phyloP scores from a whole-genome alignment of 192 early-diverging fungal genomes.

The Coemansia guatemalensis region DNA sequence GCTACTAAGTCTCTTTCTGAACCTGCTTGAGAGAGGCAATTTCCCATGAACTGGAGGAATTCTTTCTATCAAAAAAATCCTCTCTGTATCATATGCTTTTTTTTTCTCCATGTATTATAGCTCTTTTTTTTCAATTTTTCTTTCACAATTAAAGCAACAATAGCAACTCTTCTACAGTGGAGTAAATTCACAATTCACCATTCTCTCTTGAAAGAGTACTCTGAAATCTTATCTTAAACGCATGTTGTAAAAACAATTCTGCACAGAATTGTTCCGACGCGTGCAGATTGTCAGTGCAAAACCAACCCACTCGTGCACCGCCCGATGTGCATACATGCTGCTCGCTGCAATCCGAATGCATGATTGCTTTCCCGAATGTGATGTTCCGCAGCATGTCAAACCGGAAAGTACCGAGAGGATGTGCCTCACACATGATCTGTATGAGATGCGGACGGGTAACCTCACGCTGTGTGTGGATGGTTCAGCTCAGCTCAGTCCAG shows the following conservation, averaged over 20 bases:
- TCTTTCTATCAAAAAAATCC: neutral
- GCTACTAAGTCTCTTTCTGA: constrained; percentile 5
- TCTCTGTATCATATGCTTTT: constrained; percentile 2
- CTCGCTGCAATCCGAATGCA: neutral
- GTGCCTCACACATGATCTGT: neutral
- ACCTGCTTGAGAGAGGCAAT: too few relatives aligned
- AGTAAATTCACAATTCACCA: too few relatives aligned
- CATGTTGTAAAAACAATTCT: neutral
- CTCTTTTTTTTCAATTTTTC: constrained; percentile 1
- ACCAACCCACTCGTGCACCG: neutral
- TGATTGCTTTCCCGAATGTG: neutral
- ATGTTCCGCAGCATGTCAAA: neutral
- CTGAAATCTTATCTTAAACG: neutral
- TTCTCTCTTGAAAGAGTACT: neutral
- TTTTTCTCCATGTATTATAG: constrained; percentile 12
- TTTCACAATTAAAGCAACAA: neutral
- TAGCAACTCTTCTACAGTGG: neutral
- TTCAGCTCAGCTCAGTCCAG: too few relatives aligned
- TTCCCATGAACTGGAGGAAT: neutral
- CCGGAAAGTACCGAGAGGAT: neutral
- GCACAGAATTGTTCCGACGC: neutral
- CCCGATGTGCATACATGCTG: neutral
- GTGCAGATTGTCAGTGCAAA: too few relatives aligned
- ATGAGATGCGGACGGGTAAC: too few relatives aligned
- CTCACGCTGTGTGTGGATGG: too few relatives aligned